Conservation (phyloP, 352 stramenopile species). For the Thalassiosira livingstoniorum region DNA sequence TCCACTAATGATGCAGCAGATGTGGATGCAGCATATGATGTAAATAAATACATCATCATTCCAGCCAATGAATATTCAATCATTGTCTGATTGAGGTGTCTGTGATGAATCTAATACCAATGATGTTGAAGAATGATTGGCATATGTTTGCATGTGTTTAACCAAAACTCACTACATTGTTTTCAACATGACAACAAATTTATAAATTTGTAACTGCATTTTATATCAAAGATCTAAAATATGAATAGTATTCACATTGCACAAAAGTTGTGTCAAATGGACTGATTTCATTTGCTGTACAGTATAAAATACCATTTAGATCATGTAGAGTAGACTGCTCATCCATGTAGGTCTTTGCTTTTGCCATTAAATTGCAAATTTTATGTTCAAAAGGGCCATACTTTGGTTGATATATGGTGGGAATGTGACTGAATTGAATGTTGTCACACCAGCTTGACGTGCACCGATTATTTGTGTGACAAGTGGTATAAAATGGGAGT, state of each 20-base stretch:
- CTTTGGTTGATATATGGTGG: slow-evolving; percentile 24
- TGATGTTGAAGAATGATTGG: no score
- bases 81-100: no score
- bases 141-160: no score
- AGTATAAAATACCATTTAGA: background rate
- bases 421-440: background rate
- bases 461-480: slow-evolving; percentile 1
- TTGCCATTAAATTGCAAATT: slow-evolving; percentile 7
- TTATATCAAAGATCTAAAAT: no score
- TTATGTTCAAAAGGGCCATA: slow-evolving; percentile 24
- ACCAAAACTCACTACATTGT: no score
- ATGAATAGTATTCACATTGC: background rate
- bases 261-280: background rate
- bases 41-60: no score
- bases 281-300: background rate
- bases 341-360: background rate
- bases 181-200: no score
- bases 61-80: no score
- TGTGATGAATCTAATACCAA: no score
- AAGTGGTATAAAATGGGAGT: slow-evolving; percentile 9
- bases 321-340: background rate
- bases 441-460: background rate
- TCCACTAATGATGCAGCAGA: no score
- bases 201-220: no score
- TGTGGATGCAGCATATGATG: no score